These are phyloP conservation scores for Phaeomoniella chlamydospora DNA, from an alignment of 2,329 filamentous ascomycete genomes.

Conservation along the genomic window DNA sequence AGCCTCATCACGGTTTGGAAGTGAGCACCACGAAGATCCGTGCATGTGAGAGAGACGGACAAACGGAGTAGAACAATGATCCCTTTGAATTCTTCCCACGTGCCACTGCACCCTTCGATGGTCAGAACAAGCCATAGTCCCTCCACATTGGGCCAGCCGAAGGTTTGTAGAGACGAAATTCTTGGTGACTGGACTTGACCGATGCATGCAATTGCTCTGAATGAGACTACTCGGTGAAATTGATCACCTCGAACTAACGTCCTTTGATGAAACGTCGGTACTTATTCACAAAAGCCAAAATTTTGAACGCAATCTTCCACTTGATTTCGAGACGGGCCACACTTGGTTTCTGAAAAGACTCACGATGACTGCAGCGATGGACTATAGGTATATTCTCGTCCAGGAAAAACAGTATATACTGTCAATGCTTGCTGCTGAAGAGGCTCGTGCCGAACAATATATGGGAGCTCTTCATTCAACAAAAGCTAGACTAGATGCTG, in stretches of 20 bases:
- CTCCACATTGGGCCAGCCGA: not conserved
- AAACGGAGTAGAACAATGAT: not conserved
- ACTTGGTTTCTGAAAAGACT: slow-evolving; percentile 3
- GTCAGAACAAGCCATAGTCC: not conserved
- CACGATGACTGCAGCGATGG: not conserved
- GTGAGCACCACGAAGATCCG: not conserved
- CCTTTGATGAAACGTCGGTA: not conserved
- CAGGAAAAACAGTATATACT: slow-evolving; percentile 8
- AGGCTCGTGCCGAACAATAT: slow-evolving; percentile 3
- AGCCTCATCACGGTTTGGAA: not conserved
- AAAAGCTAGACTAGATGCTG: slow-evolving; percentile 1
- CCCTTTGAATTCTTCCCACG: not conserved
- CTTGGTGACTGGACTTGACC: too few relatives aligned
- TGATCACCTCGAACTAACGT: not conserved
- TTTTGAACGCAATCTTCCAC: not conserved
- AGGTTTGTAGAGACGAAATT: too few relatives aligned
- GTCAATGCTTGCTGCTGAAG: slow-evolving; percentile 3
- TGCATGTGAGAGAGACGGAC: not conserved
- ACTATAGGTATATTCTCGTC: slow-evolving; percentile 5
- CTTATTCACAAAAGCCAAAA: not conserved
- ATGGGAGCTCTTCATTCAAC: slow-evolving; percentile 1
- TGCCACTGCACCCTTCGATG: not conserved
- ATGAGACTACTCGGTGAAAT: too few relatives aligned
- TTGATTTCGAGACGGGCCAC: slow-evolving; percentile 1
- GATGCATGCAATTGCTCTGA: too few relatives aligned